Base-by-base conservation (phyloP, 768 basidiomycete genomes). In the Suillus paluster region DNA sequence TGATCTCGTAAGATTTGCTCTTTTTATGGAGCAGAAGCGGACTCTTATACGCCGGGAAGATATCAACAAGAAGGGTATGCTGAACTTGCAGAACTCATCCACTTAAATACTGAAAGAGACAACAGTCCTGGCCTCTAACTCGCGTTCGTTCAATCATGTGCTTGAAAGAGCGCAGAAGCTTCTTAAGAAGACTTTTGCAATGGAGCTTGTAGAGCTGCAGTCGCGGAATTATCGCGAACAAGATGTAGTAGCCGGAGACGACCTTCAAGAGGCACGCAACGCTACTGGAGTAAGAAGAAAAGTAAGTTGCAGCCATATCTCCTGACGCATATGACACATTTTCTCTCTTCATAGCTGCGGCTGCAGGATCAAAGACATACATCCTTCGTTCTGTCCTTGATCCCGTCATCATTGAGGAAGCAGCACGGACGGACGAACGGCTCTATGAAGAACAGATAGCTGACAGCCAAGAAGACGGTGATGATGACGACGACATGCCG, bases 181-280 rank as follows among this genome's bases (percentile, higher is more conserved):
- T 8, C 78, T 97, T 5, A 77, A 77, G 15, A 79, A 80, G 15
- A 87, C 83, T 0, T 90, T 97, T 66, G 94, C 91, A 3, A 87
- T 95, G 86, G 92, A 97, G 67, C 81, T 97, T 9, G 86, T 89
- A 30, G 91, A 94, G 70, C 82, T 97, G 5, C 84, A 86, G 50
- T 78, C 86, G 0, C 84, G 88, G 25, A 85, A 70, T 45, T 70
- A 71, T 82, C 36, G 85, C 78, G 57, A 71, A 17, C 73, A 79
- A 41, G 75, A 70, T 46, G 39, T 63, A 11, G 38, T 45, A 5
- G 73, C 68, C 14, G 79, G 78, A 21, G 82, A 83, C 2, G 84
- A 84, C 59, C 75, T 80, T 9, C 75, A 82, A 64, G 77, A 81
- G 58, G 79, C 76, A 33, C 78, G 77, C 50, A 82, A 79, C 41